Conservation (phyloP, 192 early-diverging fungal genomes). For the Entophlyctis luteolus region DNA sequence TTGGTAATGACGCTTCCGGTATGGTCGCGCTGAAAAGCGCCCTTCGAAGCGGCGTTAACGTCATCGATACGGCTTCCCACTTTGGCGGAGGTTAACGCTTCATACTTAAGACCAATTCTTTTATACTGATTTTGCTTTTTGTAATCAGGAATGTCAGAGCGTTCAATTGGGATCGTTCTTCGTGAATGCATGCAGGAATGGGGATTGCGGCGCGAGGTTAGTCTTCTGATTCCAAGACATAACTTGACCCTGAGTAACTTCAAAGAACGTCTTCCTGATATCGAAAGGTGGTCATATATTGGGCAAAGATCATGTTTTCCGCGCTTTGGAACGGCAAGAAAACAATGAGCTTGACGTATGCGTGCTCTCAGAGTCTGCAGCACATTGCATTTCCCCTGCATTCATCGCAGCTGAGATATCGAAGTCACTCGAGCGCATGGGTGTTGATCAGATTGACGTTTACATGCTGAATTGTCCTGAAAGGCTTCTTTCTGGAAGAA, state of each 20-base stretch:
- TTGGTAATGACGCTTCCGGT: conserved; percentile 29
- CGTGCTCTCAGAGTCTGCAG: conserved; percentile 11
- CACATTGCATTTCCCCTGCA: conserved; percentile 60
- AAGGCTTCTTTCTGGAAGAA: conserved; percentile 57
- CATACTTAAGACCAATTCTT: not conserved
- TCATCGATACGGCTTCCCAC: conserved; percentile 69
- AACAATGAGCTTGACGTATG: not conserved
- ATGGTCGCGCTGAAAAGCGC: conserved; percentile 56
- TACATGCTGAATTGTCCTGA: conserved; percentile 79
- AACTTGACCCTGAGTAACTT: not conserved
- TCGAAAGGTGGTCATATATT: conserved; percentile 47
- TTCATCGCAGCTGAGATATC: conserved; percentile 58
- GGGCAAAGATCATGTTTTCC: not conserved
- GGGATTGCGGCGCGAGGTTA: conserved; percentile 45
- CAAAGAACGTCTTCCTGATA: conserved; percentile 26
- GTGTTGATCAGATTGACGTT: conserved; percentile 57
- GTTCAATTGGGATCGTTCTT: conserved; percentile 53
- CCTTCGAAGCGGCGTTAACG: conserved; percentile 59
- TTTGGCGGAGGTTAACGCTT: conserved; percentile 59
- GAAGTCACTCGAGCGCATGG: conserved; percentile 49
- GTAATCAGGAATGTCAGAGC: conserved; percentile 53
- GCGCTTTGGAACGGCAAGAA: not conserved
- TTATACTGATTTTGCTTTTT: not conserved
- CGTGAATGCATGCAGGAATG: conserved; percentile 26
- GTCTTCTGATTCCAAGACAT: too few relatives aligned